These are phyloP conservation scores for Allium cepa DNA, from an alignment of 106 monocot genomes.

Conservation along the genomic window DNA sequence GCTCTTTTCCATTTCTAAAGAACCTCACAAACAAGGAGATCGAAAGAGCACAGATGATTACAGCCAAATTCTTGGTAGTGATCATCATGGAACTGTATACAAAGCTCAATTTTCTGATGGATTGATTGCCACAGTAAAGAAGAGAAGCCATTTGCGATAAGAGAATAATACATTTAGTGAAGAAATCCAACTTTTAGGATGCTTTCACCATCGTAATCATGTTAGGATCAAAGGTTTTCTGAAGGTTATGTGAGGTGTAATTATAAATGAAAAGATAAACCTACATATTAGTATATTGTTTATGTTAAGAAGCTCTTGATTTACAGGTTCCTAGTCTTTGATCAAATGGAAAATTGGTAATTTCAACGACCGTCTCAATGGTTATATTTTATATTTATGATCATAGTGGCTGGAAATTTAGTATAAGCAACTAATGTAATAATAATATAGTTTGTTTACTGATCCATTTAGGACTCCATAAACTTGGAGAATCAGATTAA, in stretches of 20 bases:
- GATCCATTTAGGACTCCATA: constrained; percentile 88
- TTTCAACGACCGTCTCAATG: constrained; percentile 74
- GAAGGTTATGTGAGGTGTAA: no score
- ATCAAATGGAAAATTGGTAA: constrained; percentile 83
- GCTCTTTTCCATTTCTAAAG: no score
- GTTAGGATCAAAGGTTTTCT: no score
- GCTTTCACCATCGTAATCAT: no score
- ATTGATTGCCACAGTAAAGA: no score
- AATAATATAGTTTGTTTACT: constrained; percentile 12
- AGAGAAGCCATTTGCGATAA: no score
- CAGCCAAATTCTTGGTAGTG: constrained; percentile 47
- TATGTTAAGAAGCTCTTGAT: neutral
- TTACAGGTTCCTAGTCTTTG: constrained; percentile 74
- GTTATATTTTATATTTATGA: constrained; percentile 32
- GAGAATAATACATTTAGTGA: no score
- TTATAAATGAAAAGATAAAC: neutral
- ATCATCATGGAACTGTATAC: constrained; percentile 46
- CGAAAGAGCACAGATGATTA: constrained; percentile 67
- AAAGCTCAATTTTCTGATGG: constrained; percentile 82
- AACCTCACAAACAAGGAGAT: no score
- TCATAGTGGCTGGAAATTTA: no score
- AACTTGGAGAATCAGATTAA: constrained; percentile 72
- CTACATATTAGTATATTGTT: neutral
- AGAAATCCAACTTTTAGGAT: no score
- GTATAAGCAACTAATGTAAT: neutral